Conservation (phyloP, 495 filamentous ascomycete species). For the Echria macrotheca region DNA sequence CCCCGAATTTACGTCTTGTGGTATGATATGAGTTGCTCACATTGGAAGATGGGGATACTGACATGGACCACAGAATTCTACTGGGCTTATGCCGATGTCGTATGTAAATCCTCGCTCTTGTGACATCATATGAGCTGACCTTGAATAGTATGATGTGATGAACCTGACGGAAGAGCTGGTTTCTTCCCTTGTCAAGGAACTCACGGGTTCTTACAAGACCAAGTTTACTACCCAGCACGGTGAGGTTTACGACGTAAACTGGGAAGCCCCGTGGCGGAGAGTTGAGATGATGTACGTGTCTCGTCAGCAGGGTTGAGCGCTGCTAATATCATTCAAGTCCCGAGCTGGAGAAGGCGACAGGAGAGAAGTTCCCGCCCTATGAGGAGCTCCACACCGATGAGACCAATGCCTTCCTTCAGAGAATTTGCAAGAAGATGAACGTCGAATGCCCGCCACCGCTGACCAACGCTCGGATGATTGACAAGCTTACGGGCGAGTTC, state of each 20-base stretch:
- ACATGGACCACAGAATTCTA: constrained; percentile 68
- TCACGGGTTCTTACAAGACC: constrained; percentile 81
- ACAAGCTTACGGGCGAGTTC: constrained; percentile 93
- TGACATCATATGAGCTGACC: not conserved
- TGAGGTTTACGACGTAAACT: constrained; percentile 85
- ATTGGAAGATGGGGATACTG: not conserved
- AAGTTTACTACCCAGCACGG: constrained; percentile 75
- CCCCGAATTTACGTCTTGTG: constrained; percentile 91
- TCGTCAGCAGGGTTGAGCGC: not conserved
- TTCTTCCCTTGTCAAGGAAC: constrained; percentile 80
- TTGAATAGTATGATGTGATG: constrained; percentile 72
- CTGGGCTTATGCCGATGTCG: constrained; percentile 83
- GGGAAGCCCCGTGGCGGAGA: constrained; percentile 88
- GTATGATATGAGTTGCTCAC: not conserved
- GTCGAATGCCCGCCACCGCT: constrained; percentile 85
- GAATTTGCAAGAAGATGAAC: constrained; percentile 77
- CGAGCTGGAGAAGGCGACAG: constrained; percentile 79
- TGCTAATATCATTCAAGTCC: constrained; percentile 34
- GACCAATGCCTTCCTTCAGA: constrained; percentile 80
- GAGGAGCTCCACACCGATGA: constrained; percentile 85
- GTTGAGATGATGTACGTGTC: constrained; percentile 76
- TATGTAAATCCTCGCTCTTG: not conserved
- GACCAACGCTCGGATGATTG: constrained; percentile 96
- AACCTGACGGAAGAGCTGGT: constrained; percentile 86
- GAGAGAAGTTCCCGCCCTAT: constrained; percentile 87